Conservation (phyloP, 208 protist genomes). For the Acanthamoeba triangularis region DNA sequence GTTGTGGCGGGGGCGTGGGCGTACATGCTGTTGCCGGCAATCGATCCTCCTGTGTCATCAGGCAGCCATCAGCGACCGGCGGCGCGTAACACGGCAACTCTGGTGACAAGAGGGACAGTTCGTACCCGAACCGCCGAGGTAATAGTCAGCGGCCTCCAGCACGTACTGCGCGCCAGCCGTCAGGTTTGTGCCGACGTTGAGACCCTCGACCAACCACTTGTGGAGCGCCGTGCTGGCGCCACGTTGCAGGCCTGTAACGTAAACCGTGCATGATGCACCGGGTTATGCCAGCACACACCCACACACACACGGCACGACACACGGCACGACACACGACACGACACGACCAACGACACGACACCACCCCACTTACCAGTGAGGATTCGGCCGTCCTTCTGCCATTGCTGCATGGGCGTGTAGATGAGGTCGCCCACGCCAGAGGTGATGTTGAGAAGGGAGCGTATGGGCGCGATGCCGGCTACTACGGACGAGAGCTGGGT, state of each 20-base stretch:
- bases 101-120: too few species aligned
- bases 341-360: too few species aligned
- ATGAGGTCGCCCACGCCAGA: conserved; percentile 65
- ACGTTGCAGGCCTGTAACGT: conserved; percentile 76
- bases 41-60: not conserved
- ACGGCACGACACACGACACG: too few species aligned
- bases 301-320: too few species aligned
- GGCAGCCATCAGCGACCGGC: not conserved
- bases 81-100: not conserved
- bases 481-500: conserved; percentile 66
- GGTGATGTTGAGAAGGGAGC: conserved; percentile 56
- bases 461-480: conserved; percentile 60
- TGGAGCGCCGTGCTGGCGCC: conserved; percentile 78
- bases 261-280: too few species aligned
- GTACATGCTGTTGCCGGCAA: conserved; percentile 44
- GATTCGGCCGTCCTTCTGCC: conserved; percentile 73
- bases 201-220: conserved; percentile 76
- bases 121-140: conserved; percentile 65
- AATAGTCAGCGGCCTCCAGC: conserved; percentile 80
- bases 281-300: too few species aligned
- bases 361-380: conserved; percentile 37
- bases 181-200: conserved; percentile 80
- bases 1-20: conserved; percentile 71
- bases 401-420: conserved; percentile 74
- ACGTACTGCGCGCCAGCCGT: conserved; percentile 80